These are phyloP conservation scores for Chaetomidium leptoderma DNA, from an alignment of 495 filamentous ascomycete species.

Conservation along the genomic window DNA sequence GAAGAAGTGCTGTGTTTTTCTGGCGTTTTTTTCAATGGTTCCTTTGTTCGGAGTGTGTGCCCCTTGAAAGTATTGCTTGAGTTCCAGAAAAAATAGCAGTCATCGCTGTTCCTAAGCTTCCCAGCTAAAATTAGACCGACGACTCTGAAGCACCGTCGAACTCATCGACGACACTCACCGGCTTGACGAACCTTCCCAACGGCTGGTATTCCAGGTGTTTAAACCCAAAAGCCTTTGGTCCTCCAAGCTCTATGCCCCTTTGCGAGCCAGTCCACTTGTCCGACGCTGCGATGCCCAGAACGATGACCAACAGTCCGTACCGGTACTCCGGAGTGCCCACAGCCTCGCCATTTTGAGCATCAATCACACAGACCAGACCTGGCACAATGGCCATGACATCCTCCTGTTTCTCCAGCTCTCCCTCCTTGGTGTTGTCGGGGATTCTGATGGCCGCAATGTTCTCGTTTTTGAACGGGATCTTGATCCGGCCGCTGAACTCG, in stretches of 20 bases:
- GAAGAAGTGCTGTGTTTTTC: slow-evolving; percentile 4
- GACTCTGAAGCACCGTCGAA: too few relatives aligned
- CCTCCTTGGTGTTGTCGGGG: slow-evolving; percentile 10
- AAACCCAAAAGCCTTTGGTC: slow-evolving; percentile 50
- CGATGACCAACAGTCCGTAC: slow-evolving; percentile 55
- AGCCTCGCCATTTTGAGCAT: slow-evolving; percentile 55
- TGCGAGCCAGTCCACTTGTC: slow-evolving; percentile 52
- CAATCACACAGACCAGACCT: slow-evolving; percentile 58
- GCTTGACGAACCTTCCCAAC: slow-evolving; percentile 46
- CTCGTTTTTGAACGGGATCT: slow-evolving; percentile 63
- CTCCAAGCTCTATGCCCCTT: slow-evolving; percentile 49
- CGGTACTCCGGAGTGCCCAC: slow-evolving; percentile 59
- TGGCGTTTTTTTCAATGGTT: too few relatives aligned
- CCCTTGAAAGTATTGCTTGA: too few relatives aligned
- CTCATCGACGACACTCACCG: slow-evolving; percentile 52
- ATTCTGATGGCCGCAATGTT: slow-evolving; percentile 53
- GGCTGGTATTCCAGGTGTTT: slow-evolving; percentile 47
- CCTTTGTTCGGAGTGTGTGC: too few relatives aligned
- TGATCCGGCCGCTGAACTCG: slow-evolving; percentile 39
- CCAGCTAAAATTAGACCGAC: too few relatives aligned
- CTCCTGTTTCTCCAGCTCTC: slow-evolving; percentile 34
- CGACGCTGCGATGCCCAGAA: slow-evolving; percentile 54
- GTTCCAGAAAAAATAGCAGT: too few relatives aligned
- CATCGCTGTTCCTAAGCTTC: too few relatives aligned
- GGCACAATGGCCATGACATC: slow-evolving; percentile 55